These are phyloP conservation scores for Sanchytrium tribonematis DNA, from an alignment of 371 early-diverging fungal species.

Conservation along the genomic window DNA sequence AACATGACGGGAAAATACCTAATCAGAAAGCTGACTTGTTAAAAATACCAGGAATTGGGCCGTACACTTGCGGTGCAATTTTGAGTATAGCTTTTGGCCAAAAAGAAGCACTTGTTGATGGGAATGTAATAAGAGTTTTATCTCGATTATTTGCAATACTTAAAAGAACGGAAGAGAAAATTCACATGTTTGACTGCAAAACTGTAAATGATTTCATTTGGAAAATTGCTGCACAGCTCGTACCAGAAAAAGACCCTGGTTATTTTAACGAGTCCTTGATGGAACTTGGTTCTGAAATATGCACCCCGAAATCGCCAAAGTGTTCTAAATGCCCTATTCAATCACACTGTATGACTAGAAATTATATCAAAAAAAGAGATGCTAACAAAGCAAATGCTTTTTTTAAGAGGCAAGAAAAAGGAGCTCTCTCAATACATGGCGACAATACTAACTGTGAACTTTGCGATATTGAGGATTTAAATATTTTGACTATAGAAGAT, in stretches of 20 bases:
- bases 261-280: conserved; percentile 56
- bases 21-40: conserved; percentile 23
- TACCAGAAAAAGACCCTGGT: conserved; percentile 29
- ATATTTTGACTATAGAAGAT: conserved; percentile 7
- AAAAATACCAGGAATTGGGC: conserved; percentile 43
- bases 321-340: conserved; percentile 35
- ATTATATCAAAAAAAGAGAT: not conserved
- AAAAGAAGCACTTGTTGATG: conserved; percentile 37
- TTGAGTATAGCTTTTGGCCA: conserved; percentile 38
- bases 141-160: conserved; percentile 34
- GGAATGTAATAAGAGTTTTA: conserved; percentile 47
- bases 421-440: conserved; percentile 9
- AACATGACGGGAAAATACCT: conserved; percentile 28
- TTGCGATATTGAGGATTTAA: conserved; percentile 29
- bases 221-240: conserved; percentile 25
- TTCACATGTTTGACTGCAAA: conserved; percentile 24
- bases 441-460: conserved; percentile 4
- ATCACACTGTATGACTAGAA: conserved; percentile 15
- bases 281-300: conserved; percentile 52
- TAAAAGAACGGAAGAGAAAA: conserved; percentile 25
- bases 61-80: conserved; percentile 32
- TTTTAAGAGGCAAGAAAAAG: conserved; percentile 9
- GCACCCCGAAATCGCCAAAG: conserved; percentile 37
- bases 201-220: conserved; percentile 4
- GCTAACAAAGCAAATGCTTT: conserved; percentile 8